Conservation (phyloP, 257 asterid species). For the Gynochthodes officinalis region DNA sequence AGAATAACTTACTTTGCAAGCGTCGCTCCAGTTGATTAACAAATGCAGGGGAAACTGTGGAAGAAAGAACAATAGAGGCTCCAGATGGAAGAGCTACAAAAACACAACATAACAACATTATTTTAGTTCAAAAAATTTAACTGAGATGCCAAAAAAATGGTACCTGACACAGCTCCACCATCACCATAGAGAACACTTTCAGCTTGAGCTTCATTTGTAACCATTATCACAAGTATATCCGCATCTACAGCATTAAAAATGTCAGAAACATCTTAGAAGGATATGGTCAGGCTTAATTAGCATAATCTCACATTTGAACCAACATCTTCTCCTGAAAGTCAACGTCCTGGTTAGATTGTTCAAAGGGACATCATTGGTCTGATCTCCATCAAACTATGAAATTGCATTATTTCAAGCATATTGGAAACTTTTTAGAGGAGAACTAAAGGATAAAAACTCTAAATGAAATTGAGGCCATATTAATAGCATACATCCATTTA, state of each 20-base stretch:
- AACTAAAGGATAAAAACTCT: background rate
- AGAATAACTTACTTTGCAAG: conserved; percentile 65
- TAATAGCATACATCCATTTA: background rate
- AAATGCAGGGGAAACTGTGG: conserved; percentile 96
- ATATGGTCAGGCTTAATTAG: background rate
- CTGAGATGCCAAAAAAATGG: conserved; percentile 1
- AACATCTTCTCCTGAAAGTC: conserved; percentile 1
- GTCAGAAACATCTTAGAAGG: conserved; percentile 20
- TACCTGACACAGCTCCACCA: conserved; percentile 86
- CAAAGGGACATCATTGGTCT: background rate
- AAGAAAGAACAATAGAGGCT: conserved; percentile 76
- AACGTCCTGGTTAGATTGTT: background rate
- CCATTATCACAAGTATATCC: conserved; percentile 82
- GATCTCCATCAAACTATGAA: background rate
- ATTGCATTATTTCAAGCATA: background rate
- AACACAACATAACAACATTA: conserved; percentile 31
- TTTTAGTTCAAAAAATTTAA: conserved; percentile 16
- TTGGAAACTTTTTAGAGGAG: background rate
- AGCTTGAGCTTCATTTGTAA: conserved; percentile 93
- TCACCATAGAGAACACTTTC: conserved; percentile 85
- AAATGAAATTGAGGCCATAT: background rate
- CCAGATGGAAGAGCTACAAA: conserved; percentile 82
- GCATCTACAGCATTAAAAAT: conserved; percentile 50
- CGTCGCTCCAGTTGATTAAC: conserved; percentile 71
- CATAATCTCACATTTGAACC: background rate